phyloP scores from a whole-genome alignment of 371 early-diverging fungal genomes.

The Syncephalastrum monosporum region DNA sequence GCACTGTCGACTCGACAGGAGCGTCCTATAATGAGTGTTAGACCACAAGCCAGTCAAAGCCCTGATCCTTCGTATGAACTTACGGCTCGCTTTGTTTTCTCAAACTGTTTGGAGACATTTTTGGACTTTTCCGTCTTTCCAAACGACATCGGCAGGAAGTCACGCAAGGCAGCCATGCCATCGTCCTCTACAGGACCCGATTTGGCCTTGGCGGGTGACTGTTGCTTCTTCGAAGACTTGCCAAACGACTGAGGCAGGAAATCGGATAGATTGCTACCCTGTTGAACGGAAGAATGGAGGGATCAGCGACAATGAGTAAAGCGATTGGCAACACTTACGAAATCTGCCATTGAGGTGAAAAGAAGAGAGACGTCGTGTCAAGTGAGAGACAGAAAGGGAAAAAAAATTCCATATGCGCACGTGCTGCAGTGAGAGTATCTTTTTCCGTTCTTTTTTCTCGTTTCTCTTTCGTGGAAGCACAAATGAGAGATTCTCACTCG shows the following conservation, averaged over 20 bases:
- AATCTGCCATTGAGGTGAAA: not conserved
- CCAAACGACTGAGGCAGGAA: constrained; percentile 54
- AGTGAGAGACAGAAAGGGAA: not conserved
- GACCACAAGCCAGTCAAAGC: not conserved
- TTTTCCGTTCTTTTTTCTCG: too few relatives aligned
- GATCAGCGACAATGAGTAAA: not conserved
- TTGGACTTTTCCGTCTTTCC: constrained; percentile 51
- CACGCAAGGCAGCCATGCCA: constrained; percentile 49
- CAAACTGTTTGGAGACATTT: constrained; percentile 29
- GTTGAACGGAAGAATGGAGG: not conserved
- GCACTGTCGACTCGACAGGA: not conserved
- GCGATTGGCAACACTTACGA: not conserved
- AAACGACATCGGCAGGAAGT: constrained; percentile 61
- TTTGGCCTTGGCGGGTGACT: not conserved
- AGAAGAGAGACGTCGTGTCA: too few relatives aligned
- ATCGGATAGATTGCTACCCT: constrained; percentile 56
- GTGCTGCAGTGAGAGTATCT: too few relatives aligned
- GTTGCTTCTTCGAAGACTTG: constrained; percentile 17
- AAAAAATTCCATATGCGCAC: not conserved
- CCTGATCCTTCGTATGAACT: not conserved
- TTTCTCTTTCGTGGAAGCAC: too few relatives aligned
- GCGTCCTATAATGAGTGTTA: not conserved
- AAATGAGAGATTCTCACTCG: too few relatives aligned
- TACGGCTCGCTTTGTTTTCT: constrained; percentile 49
- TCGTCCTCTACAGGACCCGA: constrained; percentile 8